Evolutionary conservation across 192 early-diverging fungal species (phyloP).

Genomic region (Mortierella hygrophila): DNA sequence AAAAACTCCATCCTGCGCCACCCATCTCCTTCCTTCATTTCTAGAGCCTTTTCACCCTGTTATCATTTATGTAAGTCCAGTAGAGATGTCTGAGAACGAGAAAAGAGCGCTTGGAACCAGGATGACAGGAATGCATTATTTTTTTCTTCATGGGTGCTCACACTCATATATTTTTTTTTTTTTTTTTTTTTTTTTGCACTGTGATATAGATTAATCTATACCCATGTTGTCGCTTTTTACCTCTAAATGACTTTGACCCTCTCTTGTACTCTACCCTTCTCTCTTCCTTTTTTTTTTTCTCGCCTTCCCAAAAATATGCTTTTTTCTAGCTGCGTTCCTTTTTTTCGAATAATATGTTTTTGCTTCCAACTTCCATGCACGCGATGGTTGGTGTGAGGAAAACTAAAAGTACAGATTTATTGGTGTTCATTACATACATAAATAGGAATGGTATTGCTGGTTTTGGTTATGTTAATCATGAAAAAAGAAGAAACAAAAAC

Average conservation of each 20-base stretch:
- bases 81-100: no score
- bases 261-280: not conserved
- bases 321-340: not conserved
- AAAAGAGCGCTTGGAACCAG: not conserved
- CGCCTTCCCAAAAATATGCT: not conserved
- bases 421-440: not conserved
- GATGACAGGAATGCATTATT: not conserved
- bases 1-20: not conserved
- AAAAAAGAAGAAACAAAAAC: not conserved
- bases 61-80: no score
- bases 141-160: not conserved
- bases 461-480: not conserved
- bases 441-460: not conserved
- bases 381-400: not conserved
- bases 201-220: constrained; percentile 5
- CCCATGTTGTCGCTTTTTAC: not conserved
- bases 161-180: not conserved
- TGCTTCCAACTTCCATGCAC: not conserved
- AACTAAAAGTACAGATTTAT: constrained; percentile 4
- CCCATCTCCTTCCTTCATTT: not conserved
- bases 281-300: not conserved
- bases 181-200: not conserved
- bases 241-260: not conserved
- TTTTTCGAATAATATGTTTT: not conserved
- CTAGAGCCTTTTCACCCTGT: no score